Evolutionary conservation across 371 early-diverging fungal genomes (phyloP).

Genomic region (Mucor saturninus): DNA sequence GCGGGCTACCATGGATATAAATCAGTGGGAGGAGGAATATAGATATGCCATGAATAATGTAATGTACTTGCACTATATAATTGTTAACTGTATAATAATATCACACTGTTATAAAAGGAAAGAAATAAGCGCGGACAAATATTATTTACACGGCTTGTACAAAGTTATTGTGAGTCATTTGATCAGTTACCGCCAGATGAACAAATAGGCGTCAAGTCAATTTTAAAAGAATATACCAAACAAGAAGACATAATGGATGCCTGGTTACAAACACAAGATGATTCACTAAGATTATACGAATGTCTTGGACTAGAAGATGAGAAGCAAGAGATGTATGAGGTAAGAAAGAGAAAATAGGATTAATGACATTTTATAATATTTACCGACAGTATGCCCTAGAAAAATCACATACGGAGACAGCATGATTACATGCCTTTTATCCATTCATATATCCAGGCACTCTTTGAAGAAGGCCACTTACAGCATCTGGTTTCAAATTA

Average conservation of each 20-base stretch:
- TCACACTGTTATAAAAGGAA: conserved; percentile 7
- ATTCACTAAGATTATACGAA: conserved; percentile 24
- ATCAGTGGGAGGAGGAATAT: conserved; percentile 33
- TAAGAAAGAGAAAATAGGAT: background rate
- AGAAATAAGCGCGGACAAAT: conserved; percentile 20
- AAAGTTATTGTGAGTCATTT: conserved; percentile 18
- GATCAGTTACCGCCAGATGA: conserved; percentile 23
- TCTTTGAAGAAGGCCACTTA: conserved; percentile 26
- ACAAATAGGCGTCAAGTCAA: conserved; percentile 2
- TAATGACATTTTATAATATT: background rate
- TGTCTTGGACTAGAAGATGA: conserved; percentile 23
- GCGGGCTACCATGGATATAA: conserved; percentile 9
- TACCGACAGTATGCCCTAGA: background rate
- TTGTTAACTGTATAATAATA: background rate
- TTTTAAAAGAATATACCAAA: conserved; percentile 3
- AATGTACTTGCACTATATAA: background rate
- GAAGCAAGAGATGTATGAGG: conserved; percentile 26
- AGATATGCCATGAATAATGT: conserved; percentile 20
- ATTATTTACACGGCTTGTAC: conserved; percentile 3
- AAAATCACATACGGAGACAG: conserved; percentile 13
- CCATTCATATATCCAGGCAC: conserved; percentile 24
- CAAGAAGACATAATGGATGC: conserved; percentile 22
- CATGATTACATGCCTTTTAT: conserved; percentile 33
- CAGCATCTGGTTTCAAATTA: conserved; percentile 5
- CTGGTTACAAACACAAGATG: conserved; percentile 30